Conservation (phyloP, 225 moss, liverwort and hornwort species). For the Straminergon stramineum region DNA sequence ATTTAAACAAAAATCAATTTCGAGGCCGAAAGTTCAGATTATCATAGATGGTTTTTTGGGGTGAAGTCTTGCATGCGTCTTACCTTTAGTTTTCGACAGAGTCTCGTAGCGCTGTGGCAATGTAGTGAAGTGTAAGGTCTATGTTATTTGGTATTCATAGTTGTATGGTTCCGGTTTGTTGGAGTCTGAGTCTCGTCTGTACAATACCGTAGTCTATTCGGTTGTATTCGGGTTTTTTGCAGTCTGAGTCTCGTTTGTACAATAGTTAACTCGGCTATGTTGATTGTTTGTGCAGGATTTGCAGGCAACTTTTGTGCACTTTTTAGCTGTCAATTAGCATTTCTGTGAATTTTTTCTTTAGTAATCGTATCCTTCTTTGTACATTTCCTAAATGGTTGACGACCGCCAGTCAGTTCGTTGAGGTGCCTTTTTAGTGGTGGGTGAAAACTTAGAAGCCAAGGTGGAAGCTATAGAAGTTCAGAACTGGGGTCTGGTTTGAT, state of each 20-base stretch:
- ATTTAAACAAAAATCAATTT: too few species aligned
- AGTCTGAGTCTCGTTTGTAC: neutral
- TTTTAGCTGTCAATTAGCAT: neutral
- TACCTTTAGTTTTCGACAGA: neutral
- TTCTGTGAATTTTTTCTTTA: neutral
- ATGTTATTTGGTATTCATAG: neutral
- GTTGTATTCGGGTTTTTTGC: neutral
- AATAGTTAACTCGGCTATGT: neutral
- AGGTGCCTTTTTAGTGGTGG: neutral
- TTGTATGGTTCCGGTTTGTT: neutral
- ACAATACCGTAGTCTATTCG: neutral
- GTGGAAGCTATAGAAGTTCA: neutral
- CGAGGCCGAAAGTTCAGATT: neutral
- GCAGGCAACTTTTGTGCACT: neutral
- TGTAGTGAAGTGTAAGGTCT: neutral
- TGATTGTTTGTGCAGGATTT: constrained; percentile 8
- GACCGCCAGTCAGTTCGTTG: neutral
- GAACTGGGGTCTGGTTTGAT: neutral
- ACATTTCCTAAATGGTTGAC: neutral
- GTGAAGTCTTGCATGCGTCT: neutral
- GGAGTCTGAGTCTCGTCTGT: neutral
- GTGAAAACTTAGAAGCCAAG: neutral
- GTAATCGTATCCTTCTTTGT: neutral
- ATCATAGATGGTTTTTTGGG: neutral
- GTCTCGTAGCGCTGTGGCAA: neutral